Evolutionary conservation across 805 yeast genomes (phyloP), one percentile per base, ranked within the genome.

Genomic region (Metschnikowia corniflorae): DNA sequence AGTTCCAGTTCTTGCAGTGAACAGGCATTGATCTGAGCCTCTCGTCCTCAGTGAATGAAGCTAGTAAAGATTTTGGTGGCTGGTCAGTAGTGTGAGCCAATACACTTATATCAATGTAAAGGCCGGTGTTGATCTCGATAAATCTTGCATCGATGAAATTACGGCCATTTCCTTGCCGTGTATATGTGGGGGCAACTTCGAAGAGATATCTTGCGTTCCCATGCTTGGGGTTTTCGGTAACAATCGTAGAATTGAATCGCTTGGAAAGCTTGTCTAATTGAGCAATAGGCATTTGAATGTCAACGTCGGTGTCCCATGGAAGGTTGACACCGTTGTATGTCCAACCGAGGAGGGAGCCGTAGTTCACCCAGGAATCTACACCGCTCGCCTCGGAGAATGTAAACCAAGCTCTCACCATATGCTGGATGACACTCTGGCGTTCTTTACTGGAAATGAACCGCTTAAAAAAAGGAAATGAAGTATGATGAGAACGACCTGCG

Each of bases 1-100:
- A 64, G 42, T 64, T 62, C 60, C 63, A 64, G 42, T 63, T 51
- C 34, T 64, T 64, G 49, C 70, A 64, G 39, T 63, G 63, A 12
- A 63, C 65, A 14, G 54, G 46, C 37, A 54, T 52, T 12, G 55
- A 31, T 16, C 15, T 24, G 8, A 25, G 18, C 16, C 30, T 32
- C 17, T 33, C 30, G 4, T 27, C 31, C 8, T 40, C 37, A 15
- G 30, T 14, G 12, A 36, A 16, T 16, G 37, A 26, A 9, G 30
- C 31, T 5, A 29, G 15, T 14, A 39, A 16, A 8, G 33, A 24
- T 6, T 29, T 24, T 4, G 50, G 47, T 3, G 47, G 33, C 23
- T 24, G 37, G 31, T 41, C 38, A 9, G 20, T 29, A 2, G 50
- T 42, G 31, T 39, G 44, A 2, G 50, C 29, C 25, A 46, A 33